Conservation (phyloP, 768 basidiomycete genomes). For the Brasilioporus rufonigricans region DNA sequence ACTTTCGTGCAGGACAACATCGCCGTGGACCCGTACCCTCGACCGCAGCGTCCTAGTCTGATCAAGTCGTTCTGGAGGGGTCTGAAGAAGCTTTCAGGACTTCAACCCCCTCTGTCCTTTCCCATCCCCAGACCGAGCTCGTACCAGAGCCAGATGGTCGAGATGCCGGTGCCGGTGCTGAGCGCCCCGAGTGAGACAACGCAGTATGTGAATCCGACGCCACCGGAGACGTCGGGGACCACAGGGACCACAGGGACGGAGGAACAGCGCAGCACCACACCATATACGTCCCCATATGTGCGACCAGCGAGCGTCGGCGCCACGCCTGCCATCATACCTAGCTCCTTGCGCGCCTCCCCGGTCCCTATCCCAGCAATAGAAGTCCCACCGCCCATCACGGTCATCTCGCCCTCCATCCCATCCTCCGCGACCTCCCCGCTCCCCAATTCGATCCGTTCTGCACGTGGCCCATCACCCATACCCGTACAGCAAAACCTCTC, state of each 20-base stretch:
- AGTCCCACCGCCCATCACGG: conserved; percentile 6
- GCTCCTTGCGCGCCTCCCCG: conserved; percentile 3
- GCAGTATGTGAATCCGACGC: conserved; percentile 15
- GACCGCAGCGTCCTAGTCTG: conserved; percentile 14
- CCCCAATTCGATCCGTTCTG: conserved; percentile 8
- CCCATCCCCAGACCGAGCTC: not conserved
- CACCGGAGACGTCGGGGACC: conserved; percentile 17
- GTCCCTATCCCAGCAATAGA: not conserved
- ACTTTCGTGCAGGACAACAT: not conserved
- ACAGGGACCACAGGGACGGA: conserved; percentile 4
- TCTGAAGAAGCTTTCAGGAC: conserved; percentile 30
- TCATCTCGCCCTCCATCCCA: conserved; percentile 17
- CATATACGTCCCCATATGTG: conserved; percentile 17
- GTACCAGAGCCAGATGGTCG: conserved; percentile 1
- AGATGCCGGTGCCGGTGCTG: not conserved
- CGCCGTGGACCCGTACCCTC: conserved; percentile 8
- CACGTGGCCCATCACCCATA: not conserved
- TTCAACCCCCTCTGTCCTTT: conserved; percentile 8
- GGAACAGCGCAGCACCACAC: conserved; percentile 14
- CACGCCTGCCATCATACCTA: not conserved
- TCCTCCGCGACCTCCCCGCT: conserved; percentile 5
- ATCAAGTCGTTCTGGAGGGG: conserved; percentile 33
- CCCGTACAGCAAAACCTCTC: not conserved
- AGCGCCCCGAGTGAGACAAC: conserved; percentile 5
- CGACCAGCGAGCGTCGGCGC: not conserved